Conservation (phyloP, 495 filamentous ascomycete species). For the Hypoxylon cercidicola region DNA sequence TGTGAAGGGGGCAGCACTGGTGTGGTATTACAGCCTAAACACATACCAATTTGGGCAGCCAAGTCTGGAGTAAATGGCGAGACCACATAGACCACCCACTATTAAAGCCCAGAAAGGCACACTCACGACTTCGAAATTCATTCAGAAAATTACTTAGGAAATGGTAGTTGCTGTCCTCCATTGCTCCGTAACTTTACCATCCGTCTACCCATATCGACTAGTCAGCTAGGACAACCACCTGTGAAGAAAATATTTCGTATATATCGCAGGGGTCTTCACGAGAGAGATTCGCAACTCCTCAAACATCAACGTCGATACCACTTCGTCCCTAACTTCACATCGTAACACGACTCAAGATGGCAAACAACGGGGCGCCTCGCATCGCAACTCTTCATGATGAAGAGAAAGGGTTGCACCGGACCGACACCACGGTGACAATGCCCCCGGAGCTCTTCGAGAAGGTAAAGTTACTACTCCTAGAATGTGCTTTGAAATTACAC, state of each 20-base stretch:
- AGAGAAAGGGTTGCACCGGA: constrained; percentile 53
- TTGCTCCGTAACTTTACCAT: too few relatives aligned
- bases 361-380: constrained; percentile 11
- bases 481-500: background rate
- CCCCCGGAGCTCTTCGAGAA: constrained; percentile 68
- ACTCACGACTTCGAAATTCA: background rate
- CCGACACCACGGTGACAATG: constrained; percentile 55
- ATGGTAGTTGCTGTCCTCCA: background rate
- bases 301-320: too few relatives aligned
- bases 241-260: background rate
- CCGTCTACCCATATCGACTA: too few relatives aligned
- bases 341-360: constrained; percentile 29
- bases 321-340: too few relatives aligned
- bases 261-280: background rate
- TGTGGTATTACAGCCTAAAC: constrained; percentile 20
- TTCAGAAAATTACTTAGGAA: constrained; percentile 2
- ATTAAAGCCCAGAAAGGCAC: constrained; percentile 25
- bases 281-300: too few relatives aligned
- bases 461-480: constrained; percentile 30
- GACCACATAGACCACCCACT: background rate
- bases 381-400: constrained; percentile 40
- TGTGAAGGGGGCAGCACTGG: background rate
- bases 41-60: constrained; percentile 21
- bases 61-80: constrained; percentile 6
- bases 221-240: background rate